phyloP scores from a whole-genome alignment of 352 stramenopile species.

The Globisporangium echinulatum region DNA sequence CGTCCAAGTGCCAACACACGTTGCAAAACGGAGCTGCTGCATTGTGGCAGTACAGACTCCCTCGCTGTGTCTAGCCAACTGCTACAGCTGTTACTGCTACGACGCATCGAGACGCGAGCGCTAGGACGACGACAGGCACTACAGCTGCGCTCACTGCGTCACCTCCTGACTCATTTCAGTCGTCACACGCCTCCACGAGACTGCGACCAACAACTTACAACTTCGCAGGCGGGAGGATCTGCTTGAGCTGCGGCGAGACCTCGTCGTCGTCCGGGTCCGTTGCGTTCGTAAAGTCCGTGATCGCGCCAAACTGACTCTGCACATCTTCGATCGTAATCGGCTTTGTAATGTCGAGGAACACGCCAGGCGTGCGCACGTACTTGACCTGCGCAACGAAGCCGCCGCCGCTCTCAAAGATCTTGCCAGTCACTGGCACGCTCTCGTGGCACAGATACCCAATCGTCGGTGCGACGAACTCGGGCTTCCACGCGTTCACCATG shows the following conservation, averaged over 20 bases:
- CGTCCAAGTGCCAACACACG: no score
- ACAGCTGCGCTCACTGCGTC: not conserved
- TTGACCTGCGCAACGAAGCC: slow-evolving; percentile 82
- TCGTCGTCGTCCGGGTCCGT: slow-evolving; percentile 77
- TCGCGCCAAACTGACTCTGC: slow-evolving; percentile 63
- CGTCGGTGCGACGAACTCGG: slow-evolving; percentile 84
- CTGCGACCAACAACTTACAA: slow-evolving; percentile 27
- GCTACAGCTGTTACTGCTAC: no score
- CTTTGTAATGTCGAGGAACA: slow-evolving; percentile 66
- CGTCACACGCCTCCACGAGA: no score
- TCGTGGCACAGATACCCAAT: slow-evolving; percentile 86
- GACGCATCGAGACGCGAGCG: no score
- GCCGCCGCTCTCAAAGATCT: slow-evolving; percentile 82
- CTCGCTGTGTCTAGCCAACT: no score
- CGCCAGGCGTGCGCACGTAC: slow-evolving; percentile 60
- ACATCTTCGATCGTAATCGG: slow-evolving; percentile 74
- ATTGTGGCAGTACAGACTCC: no score
- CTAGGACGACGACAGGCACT: no score
- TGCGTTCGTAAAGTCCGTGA: slow-evolving; percentile 71
- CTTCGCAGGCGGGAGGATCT: slow-evolving; percentile 62
- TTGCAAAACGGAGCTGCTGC: no score
- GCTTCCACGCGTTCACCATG: slow-evolving; percentile 78
- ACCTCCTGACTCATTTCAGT: not conserved
- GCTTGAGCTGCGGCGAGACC: slow-evolving; percentile 71
- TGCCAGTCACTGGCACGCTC: slow-evolving; percentile 59